phyloP scores from a whole-genome alignment of 495 filamentous ascomycete genomes.

The Annulohypoxylon moriforme region DNA sequence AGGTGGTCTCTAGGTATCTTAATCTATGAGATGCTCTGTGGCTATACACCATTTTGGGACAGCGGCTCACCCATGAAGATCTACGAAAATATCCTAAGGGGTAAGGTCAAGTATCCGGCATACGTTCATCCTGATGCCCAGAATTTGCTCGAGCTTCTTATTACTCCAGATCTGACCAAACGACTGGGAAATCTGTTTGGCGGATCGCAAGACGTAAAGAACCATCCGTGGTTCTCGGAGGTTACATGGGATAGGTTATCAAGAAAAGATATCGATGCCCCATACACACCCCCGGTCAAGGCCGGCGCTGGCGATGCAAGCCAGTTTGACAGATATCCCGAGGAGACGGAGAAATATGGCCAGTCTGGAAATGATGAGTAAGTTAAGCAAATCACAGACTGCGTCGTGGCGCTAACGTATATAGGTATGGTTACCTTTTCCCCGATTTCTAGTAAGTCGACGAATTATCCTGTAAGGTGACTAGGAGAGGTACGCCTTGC shows the following conservation, averaged over 20 bases:
- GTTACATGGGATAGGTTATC: conserved; percentile 96
- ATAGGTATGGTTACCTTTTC: conserved; percentile 77
- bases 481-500: conserved; percentile 8
- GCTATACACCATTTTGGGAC: conserved; percentile 99
- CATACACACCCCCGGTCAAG: conserved; percentile 95
- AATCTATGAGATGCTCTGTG: conserved; percentile 99
- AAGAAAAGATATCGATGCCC: conserved; percentile 97
- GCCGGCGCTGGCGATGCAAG: conserved; percentile 94
- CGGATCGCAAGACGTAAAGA: conserved; percentile 93
- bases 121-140: conserved; percentile 96
- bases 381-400: conserved; percentile 54
- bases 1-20: conserved; percentile 99
- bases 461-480: conserved; percentile 2
- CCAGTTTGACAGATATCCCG: conserved; percentile 97
- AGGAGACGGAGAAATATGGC: conserved; percentile 94
- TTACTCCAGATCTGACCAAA: conserved; percentile 95
- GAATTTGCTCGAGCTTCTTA: conserved; percentile 88
- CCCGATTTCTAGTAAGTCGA: conserved; percentile 69
- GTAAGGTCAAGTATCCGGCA: conserved; percentile 92
- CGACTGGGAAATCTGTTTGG: conserved; percentile 92
- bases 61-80: conserved; percentile 97
- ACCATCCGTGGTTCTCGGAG: conserved; percentile 94
- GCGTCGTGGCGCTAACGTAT: conserved; percentile 30
- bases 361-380: conserved; percentile 81
- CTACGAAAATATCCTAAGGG: conserved; percentile 97